These are phyloP conservation scores for Fusarium sp. DNA, from an alignment of 2,329 filamentous ascomycete genomes.

Conservation along the genomic window DNA sequence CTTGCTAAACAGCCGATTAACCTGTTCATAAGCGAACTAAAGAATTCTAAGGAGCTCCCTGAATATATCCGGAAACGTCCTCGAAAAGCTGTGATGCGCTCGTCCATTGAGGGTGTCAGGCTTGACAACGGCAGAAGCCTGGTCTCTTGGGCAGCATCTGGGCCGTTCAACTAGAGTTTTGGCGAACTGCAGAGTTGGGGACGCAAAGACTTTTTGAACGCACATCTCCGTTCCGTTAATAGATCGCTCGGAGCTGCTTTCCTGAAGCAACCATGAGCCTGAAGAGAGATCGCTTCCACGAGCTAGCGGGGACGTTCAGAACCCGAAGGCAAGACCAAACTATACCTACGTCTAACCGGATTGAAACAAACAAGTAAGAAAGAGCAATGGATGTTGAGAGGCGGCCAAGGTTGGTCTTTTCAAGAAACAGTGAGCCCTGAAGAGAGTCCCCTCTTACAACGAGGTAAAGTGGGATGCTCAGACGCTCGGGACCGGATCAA, in stretches of 20 bases:
- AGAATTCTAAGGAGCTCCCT: rapidly evolving
- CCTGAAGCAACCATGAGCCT: not conserved
- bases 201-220: too few relatives aligned
- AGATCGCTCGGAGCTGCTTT: not conserved
- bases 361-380: too few relatives aligned
- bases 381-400: rapidly evolving
- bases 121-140: not conserved
- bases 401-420: rapidly evolving
- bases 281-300: rapidly evolving
- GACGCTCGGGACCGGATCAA: not conserved
- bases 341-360: too few relatives aligned
- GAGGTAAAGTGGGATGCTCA: too few relatives aligned
- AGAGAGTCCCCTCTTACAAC: not conserved
- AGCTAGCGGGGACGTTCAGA: not conserved
- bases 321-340: too few relatives aligned
- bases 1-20: not conserved
- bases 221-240: rapidly evolving
- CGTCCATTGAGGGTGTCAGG: too few relatives aligned
- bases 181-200: too few relatives aligned
- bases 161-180: not conserved
- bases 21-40: rapidly evolving
- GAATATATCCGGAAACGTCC: rapidly evolving
- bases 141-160: not conserved
- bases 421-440: not conserved
- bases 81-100: not conserved